A percentile compares a stretch with the other conserved stretches of the same genome.
These are phyloP conservation scores for Vitis labrusca DNA, from an alignment of 164 flowering plant genomes.

Conservation along the genomic window DNA sequence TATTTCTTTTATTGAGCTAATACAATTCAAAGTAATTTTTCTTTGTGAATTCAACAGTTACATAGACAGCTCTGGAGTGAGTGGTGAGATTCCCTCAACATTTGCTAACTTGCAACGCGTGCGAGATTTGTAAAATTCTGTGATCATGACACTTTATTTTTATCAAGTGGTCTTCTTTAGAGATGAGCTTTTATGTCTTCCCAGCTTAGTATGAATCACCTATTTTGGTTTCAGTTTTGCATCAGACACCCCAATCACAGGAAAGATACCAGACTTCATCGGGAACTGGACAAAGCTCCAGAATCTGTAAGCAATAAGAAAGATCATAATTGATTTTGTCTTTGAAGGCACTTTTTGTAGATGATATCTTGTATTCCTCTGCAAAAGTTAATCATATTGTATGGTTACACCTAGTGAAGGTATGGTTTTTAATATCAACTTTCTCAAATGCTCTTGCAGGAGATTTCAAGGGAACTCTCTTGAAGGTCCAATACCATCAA, in stretches of 20 bases:
- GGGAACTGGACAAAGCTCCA: conserved; percentile 18
- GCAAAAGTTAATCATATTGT: too few relatives aligned
- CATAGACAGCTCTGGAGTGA: conserved; percentile 18
- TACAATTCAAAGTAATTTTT: too few relatives aligned
- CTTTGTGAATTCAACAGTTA: background rate
- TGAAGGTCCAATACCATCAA: conserved; percentile 33
- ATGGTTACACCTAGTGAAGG: too few relatives aligned
- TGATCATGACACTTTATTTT: too few relatives aligned
- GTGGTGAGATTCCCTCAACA: conserved; percentile 27
- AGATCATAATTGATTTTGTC: too few relatives aligned
- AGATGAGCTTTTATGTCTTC: background rate
- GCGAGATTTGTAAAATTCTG: conserved; percentile 12
- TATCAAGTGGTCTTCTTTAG: too few relatives aligned
- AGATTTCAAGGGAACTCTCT: conserved; percentile 27
- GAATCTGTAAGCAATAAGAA: conserved; percentile 1
- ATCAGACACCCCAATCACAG: conserved; percentile 16
- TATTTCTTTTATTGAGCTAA: too few relatives aligned
- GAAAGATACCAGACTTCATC: conserved; percentile 20
- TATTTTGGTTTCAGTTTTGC: conserved; percentile 9
- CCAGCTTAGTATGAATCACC: background rate
- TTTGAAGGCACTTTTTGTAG: too few relatives aligned
- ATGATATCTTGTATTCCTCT: too few relatives aligned
- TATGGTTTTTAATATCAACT: background rate
- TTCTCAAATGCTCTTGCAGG: conserved; percentile 11
- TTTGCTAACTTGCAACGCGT: conserved; percentile 15